Conservation (phyloP, 257 asterid genomes). For the Lycium barbarum region DNA sequence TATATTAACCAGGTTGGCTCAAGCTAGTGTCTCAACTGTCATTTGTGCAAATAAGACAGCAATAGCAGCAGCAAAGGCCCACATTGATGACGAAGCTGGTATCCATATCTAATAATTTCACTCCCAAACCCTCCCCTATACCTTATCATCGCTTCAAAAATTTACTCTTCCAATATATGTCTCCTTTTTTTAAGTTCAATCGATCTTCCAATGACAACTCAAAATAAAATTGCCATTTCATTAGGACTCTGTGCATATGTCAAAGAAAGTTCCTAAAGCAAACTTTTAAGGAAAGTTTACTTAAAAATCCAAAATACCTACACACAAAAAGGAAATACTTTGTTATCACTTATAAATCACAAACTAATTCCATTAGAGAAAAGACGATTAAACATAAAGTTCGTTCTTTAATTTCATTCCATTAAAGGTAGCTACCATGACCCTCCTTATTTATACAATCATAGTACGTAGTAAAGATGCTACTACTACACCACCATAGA, state of each 20-base stretch:
- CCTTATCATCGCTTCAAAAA: neutral
- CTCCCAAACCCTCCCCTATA: neutral
- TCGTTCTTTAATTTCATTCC: no score
- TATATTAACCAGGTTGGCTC: no score
- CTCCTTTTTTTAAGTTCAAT: no score
- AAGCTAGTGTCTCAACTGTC: no score
- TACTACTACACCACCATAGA: neutral
- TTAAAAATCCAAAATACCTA: no score
- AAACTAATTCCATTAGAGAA: no score
- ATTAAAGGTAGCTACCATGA: neutral
- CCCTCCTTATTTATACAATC: constrained; percentile 15
- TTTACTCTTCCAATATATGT: no score
- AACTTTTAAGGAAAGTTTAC: neutral
- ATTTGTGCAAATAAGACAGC: no score
- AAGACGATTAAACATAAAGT: no score
- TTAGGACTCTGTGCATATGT: neutral
- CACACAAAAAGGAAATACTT: neutral
- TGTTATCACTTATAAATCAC: neutral
- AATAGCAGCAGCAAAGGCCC: neutral
- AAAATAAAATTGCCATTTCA: neutral
- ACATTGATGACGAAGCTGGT: neutral
- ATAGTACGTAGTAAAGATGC: neutral
- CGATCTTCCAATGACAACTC: neutral
- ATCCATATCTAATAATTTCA: neutral
- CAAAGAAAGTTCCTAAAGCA: neutral